A percentile compares a stretch with the other conserved stretches of the same genome.
These are phyloP conservation scores for Acrodontium crateriforme DNA, from an alignment of 2,329 filamentous ascomycete species.

Conservation along the genomic window DNA sequence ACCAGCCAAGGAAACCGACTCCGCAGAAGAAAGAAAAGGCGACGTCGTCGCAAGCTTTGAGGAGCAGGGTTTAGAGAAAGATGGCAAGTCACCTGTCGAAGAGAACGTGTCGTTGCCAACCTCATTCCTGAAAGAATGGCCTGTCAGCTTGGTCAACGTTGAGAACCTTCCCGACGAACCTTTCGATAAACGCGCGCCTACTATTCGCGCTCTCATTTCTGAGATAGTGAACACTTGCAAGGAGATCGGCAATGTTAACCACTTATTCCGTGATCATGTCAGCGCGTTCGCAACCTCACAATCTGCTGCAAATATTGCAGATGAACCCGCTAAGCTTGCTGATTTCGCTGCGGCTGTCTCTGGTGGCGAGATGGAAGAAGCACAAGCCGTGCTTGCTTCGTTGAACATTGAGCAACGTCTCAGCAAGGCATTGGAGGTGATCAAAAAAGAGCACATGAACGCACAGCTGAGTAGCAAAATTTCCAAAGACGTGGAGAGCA, in stretches of 20 bases:
- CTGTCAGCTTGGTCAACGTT: conserved; percentile 88
- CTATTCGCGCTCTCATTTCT: conserved; percentile 83
- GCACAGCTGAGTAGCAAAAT: conserved; percentile 95
- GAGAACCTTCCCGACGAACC: conserved; percentile 84
- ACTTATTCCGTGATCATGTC: conserved; percentile 90
- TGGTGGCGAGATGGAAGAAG: conserved; percentile 79
- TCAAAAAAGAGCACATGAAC: conserved; percentile 98
- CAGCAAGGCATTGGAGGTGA: conserved; percentile 76
- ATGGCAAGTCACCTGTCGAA: conserved; percentile 40
- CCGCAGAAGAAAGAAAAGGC: conserved; percentile 57
- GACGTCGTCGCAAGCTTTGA: conserved; percentile 97
- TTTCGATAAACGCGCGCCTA: conserved; percentile 75
- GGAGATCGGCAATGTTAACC: conserved; percentile 86
- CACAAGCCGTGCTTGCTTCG: conserved; percentile 80
- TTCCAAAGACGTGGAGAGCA: conserved; percentile 90
- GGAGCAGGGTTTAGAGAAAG: conserved; percentile 53
- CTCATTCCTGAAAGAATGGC: conserved; percentile 78
- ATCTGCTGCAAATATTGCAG: conserved; percentile 83
- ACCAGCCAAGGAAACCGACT: conserved; percentile 34
- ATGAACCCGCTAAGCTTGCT: conserved; percentile 87
- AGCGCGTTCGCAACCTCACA: conserved; percentile 95
- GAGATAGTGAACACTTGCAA: conserved; percentile 99
- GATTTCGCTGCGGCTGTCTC: conserved; percentile 96
- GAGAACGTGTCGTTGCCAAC: conserved; percentile 41
- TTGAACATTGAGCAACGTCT: conserved; percentile 86